Base-by-base conservation (phyloP, 805 yeast species). In the Zygotorulaspora danielsina region DNA sequence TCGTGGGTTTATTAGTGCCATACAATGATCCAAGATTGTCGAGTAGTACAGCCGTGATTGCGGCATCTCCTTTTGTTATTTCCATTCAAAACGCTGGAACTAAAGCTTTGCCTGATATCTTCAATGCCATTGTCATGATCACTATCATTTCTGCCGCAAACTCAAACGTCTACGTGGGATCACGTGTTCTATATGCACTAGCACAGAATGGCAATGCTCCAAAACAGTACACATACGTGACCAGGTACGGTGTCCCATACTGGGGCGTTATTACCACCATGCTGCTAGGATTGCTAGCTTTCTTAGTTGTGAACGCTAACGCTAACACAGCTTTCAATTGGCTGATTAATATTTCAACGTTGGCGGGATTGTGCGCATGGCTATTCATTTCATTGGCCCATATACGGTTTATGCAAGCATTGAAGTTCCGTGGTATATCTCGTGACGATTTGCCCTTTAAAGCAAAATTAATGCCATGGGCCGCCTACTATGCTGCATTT, bases 111-210 rank as follows among this genome's bases (percentile, higher is more conserved):
- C 86, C 88, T 34, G 71, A 76, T 53, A 78, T 83, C 41, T 79
- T 83, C 63, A 83, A 83, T 58, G 89, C 83, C 11, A 78, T 82
- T 32, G 79, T 83, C 42, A 59, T 82, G 47, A 52, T 73, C 27
- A 79, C 89, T 8, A 74, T 82, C 41, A 67, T 81, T 36, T 81
- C 89, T 15, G 89, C 90, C 24, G 90, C 82, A 51, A 83, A 83
- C 65, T 81, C 88, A 11, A 81, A 80, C 55, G 74, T 83, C 20
- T 82, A 82, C 62, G 77, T 79, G 51, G 81, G 86, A 29, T 81
- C 89, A 5, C 70, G 93, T 64, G 72, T 79, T 22, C 61, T 83
- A 27, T 82, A 75, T 55, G 73, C 81, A 6, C 67, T 83, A 55
- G 83, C 84, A 11, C 69, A 69, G 53, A 71, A 73, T 26, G 73